These are phyloP conservation scores for Sclerotiophoma versabilis DNA, from an alignment of 2,329 filamentous ascomycete species.

Conservation along the genomic window DNA sequence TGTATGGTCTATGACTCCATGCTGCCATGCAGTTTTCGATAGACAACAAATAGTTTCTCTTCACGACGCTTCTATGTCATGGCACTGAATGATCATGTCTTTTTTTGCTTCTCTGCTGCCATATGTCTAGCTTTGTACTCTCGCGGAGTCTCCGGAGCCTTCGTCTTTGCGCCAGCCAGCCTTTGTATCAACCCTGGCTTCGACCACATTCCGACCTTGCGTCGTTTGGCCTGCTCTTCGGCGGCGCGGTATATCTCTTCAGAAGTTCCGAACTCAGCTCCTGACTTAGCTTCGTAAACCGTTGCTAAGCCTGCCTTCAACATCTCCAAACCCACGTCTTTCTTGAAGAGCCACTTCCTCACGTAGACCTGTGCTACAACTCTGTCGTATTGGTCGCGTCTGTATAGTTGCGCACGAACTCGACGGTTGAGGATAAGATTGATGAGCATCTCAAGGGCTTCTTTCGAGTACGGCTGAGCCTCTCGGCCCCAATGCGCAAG, in stretches of 20 bases:
- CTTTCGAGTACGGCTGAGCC: slow-evolving; percentile 81
- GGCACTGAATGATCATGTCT: slow-evolving; percentile 23
- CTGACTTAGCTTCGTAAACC: slow-evolving; percentile 90
- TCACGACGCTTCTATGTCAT: background rate
- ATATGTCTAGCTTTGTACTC: slow-evolving; percentile 77
- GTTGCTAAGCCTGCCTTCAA: slow-evolving; percentile 83
- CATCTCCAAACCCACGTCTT: slow-evolving; percentile 91
- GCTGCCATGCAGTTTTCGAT: slow-evolving; percentile 2
- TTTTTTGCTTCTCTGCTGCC: slow-evolving; percentile 51
- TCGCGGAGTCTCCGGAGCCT: slow-evolving; percentile 77
- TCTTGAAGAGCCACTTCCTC: slow-evolving; percentile 69
- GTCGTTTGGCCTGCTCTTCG: slow-evolving; percentile 60
- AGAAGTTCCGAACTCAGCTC: slow-evolving; percentile 81
- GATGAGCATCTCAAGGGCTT: slow-evolving; percentile 83
- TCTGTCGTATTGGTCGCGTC: slow-evolving; percentile 89
- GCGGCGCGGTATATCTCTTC: slow-evolving; percentile 70
- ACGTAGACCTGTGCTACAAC: slow-evolving; percentile 87
- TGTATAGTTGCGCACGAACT: slow-evolving; percentile 83
- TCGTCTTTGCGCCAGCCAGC: slow-evolving; percentile 58
- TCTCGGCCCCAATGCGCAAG: slow-evolving; percentile 89
- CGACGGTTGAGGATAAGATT: slow-evolving; percentile 73
- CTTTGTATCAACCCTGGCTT: slow-evolving; percentile 49
- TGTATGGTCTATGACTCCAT: background rate
- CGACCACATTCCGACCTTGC: slow-evolving; percentile 71
- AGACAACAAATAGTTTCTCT: background rate